Conservation (phyloP, 1,284 basidiomycete species). For the Trametes versicolor region DNA sequence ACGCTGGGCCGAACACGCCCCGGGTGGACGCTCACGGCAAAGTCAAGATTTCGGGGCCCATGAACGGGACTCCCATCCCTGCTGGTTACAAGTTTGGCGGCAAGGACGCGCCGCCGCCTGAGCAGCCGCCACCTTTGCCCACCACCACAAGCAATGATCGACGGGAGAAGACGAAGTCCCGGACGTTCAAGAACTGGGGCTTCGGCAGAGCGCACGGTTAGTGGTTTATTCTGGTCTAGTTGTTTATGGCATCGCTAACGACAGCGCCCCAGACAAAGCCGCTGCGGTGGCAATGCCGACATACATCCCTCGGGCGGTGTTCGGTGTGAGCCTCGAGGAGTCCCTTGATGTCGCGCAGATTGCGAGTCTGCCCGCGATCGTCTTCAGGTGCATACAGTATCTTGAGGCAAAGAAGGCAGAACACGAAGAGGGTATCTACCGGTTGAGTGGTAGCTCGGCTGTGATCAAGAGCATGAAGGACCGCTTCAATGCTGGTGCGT, state of each 20-base stretch:
- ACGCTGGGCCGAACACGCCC: conserved; percentile 45
- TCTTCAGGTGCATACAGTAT: conserved; percentile 94
- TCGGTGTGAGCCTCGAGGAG: conserved; percentile 90
- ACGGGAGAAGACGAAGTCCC: conserved; percentile 89
- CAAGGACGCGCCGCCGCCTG: conserved; percentile 65
- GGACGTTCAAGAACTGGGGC: conserved; percentile 91
- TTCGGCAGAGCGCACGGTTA: conserved; percentile 71
- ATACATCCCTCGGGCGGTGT: conserved; percentile 78
- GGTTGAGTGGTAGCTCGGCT: conserved; percentile 91
- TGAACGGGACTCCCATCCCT: conserved; percentile 88
- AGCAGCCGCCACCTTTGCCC: conserved; percentile 42
- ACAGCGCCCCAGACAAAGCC: conserved; percentile 49
- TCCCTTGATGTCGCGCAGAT: conserved; percentile 91
- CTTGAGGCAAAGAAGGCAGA: conserved; percentile 92
- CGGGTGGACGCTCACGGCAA: conserved; percentile 58
- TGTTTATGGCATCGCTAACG: conserved; percentile 9
- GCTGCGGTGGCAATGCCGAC: conserved; percentile 46
- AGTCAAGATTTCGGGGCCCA: conserved; percentile 89
- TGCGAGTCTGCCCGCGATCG: conserved; percentile 91
- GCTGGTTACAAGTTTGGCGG: conserved; percentile 89
- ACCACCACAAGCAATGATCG: conserved; percentile 61
- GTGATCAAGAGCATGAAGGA: conserved; percentile 96
- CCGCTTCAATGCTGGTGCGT: conserved; percentile 87
- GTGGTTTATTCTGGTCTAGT: conserved; percentile 22
- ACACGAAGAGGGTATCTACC: conserved; percentile 97